Percentiles rank a stretch among this genome's conserved stretches.
Evolutionary conservation across 1,139 yeast genomes (phyloP).

Genomic region (Dujonia santamariae): DNA sequence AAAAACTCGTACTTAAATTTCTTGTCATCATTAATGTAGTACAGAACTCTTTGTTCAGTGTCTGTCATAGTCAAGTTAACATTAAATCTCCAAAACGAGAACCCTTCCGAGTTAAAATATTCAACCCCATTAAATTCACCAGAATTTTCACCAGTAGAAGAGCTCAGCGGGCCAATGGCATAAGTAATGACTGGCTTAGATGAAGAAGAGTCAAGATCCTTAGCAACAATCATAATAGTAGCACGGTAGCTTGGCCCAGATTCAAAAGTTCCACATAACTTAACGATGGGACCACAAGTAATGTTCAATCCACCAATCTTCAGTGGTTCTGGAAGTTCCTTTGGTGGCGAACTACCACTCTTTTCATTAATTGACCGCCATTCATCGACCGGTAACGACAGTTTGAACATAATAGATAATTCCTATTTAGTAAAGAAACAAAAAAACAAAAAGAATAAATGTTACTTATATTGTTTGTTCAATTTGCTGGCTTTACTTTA

Average conservation of each 20-base stretch:
- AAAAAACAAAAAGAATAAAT: too few relatives aligned
- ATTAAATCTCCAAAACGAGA: conserved; percentile 61
- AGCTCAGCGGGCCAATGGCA: conserved; percentile 34
- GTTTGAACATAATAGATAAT: conserved; percentile 1
- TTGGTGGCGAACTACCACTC: conserved; percentile 15
- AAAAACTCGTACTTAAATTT: conserved; percentile 47
- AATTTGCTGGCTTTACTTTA: too few relatives aligned
- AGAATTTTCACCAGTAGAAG: conserved; percentile 13
- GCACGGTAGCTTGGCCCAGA: conserved; percentile 57
- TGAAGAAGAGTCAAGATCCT: conserved; percentile 28
- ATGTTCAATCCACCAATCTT: conserved; percentile 40
- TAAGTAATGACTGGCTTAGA: conserved; percentile 36
- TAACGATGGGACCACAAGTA: conserved; percentile 74
- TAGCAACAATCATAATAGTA: conserved; percentile 59
- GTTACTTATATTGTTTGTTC: too few relatives aligned
- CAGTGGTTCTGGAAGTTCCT: conserved; percentile 23
- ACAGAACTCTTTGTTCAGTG: conserved; percentile 59
- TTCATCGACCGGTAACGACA: conserved; percentile 6
- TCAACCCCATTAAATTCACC: conserved; percentile 47
- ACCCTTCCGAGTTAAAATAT: conserved; percentile 47
- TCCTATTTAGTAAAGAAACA: too few relatives aligned
- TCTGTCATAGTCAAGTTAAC: conserved; percentile 45
- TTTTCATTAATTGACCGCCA: conserved; percentile 6
- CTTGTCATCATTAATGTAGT: conserved; percentile 47
- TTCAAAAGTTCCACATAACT: conserved; percentile 61